phyloP scores from a whole-genome alignment of 352 stramenopile species.

The Phytopythium cucurbitacearum region DNA sequence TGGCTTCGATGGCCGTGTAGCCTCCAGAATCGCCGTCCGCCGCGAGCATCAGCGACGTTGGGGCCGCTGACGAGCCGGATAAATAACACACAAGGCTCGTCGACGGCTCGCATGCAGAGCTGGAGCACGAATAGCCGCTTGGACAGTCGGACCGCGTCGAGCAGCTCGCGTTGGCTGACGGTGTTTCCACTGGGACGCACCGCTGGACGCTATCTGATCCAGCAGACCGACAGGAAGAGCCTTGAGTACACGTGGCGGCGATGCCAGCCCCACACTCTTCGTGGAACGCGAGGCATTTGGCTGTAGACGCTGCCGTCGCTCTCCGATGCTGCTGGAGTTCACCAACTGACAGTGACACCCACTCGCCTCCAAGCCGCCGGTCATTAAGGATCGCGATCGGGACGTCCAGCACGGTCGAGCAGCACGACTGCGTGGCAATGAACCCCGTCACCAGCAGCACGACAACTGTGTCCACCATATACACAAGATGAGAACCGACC shows the following conservation, averaged over 20 bases:
- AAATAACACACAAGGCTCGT: conserved; percentile 39
- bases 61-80: not conserved
- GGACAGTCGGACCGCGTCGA: conserved; percentile 16
- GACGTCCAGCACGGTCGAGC: not conserved
- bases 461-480: not conserved
- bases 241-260: conserved; percentile 25
- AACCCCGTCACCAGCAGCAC: not conserved
- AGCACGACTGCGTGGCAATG: conserved; percentile 1
- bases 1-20: conserved; percentile 24
- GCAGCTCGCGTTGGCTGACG: conserved; percentile 3
- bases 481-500: not conserved
- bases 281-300: conserved; percentile 21
- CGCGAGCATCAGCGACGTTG: conserved; percentile 17
- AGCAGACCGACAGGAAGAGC: conserved; percentile 20
- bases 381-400: too few species aligned
- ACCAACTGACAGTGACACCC: too few species aligned
- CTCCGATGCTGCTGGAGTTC: too few species aligned
- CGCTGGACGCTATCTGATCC: conserved; percentile 3
- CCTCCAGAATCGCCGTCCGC: conserved; percentile 12
- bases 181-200: conserved; percentile 14
- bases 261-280: conserved; percentile 12
- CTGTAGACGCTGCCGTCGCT: not conserved
- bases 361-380: too few species aligned
- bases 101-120: conserved; percentile 16
- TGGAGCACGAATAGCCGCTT: conserved; percentile 27